Base-by-base conservation (phyloP, 2,329 filamentous ascomycete species). In the Huntiella savannae region DNA sequence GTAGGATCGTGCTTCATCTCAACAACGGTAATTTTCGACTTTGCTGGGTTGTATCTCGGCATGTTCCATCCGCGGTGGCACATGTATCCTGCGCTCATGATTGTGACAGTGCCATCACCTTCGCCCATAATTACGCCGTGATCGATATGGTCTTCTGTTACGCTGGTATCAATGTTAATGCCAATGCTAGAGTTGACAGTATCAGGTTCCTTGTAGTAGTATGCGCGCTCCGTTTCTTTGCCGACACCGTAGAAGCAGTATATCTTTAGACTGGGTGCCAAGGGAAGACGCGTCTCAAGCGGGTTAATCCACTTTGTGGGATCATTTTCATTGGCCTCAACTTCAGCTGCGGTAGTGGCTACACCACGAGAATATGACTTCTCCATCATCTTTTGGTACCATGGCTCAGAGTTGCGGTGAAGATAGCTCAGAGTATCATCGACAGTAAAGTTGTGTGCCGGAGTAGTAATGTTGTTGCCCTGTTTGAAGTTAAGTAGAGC, bases 1-100 rank as follows among this genome's bases (percentile, higher is more conserved):
- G 95, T 88, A 1, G 91, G 91, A 57, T 96, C 87, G 58, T 98
- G 91, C 1, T 79, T 82, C 91, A 98, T 98, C 65, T 98, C 91
- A 51, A 81, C 86, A 0, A 87, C 82, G 36, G 77, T 92, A 52
- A 98, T 67, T 55, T 85, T 76, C 32, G 79, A 72, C 2, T 79
- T 78, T 0, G 85, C 81, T 0, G 91, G 91, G 56, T 98, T 98
- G 60, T 92, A 98, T 33, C 91, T 73, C 61, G 85, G 86, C 61
- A 95, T 82, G 49, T 79, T 77, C 91, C 91, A 98, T 3, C 91
- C 91, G 55, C 80, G 85, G 54, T 85, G 81, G 60, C 91, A 98
- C 91, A 98, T 96, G 60, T 96, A 98, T 2, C 88, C 91, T 1
- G 77, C 76, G 54, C 82, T 92, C 8, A 98, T 64, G n/a, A 98